Conservation (phyloP, 768 basidiomycete species). For the Trametes cinnabarina region DNA sequence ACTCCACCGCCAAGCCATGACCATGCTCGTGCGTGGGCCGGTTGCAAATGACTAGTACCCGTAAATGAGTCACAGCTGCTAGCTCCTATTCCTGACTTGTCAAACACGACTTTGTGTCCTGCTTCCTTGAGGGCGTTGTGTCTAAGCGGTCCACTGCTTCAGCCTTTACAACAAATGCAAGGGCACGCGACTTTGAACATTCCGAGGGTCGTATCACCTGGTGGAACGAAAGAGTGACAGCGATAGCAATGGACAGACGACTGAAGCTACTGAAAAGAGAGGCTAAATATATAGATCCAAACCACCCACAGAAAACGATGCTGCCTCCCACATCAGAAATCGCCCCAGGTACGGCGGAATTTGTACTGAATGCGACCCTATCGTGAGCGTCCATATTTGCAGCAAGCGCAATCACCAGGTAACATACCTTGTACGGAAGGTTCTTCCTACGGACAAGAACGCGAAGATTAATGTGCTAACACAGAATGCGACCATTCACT, state of each 20-base stretch:
- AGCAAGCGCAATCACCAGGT: background rate
- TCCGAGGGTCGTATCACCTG: background rate
- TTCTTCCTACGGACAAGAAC: conserved; percentile 52
- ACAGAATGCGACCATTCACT: background rate
- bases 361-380: conserved; percentile 79
- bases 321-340: conserved; percentile 51
- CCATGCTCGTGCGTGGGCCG: too few relatives aligned
- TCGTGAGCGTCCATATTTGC: conserved; percentile 43
- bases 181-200: background rate
- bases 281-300: conserved; percentile 8
- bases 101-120: too few relatives aligned
- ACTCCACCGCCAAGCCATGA: too few relatives aligned
- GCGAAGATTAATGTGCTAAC: background rate
- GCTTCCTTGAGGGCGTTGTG: too few relatives aligned
- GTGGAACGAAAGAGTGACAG: background rate
- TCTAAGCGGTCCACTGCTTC: too few relatives aligned
- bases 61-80: too few relatives aligned
- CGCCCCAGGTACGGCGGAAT: conserved; percentile 85
- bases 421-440: conserved; percentile 80
- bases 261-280: background rate
- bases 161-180: too few relatives aligned
- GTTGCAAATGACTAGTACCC: too few relatives aligned
- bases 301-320: background rate
- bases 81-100: too few relatives aligned
- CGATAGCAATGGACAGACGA: background rate